Evolutionary conservation across 2,329 filamentous ascomycete species (phyloP), one percentile per base, ranked within the genome.

Genomic region (Aureobasidium lini): DNA sequence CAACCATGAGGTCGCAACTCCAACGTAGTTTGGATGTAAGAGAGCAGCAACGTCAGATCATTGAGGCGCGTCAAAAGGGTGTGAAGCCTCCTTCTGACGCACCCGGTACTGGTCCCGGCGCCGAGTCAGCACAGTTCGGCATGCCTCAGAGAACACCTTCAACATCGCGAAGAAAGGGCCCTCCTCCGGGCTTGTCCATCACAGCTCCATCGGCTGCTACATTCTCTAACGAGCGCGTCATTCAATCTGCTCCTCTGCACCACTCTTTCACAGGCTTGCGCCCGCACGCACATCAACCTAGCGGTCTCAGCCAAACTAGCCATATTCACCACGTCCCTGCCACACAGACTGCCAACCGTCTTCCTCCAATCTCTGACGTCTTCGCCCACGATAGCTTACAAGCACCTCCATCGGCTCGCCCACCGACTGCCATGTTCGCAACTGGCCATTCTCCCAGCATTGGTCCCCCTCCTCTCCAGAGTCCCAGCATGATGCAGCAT

Each of bases 231-330:
- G 94, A 99, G 79, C 84, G 94, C 66, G 91, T 97, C 37, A 95
- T 99, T 62, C 94, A 99, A 75, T 99, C 94, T 4, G 94, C 94
- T 7, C 94, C 94, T 15, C 82, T 99, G 28, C 87, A 95, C 67
- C 93, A 96, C 71, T 95, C 90, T 39, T 99, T 99, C 71, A 96
- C 94, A 7, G 92, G 93, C 62, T 85, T 94, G 62, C 86, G 95
- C 70, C 85, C 91, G 67, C 61, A 67, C 64, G 59, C 72, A 72
- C 92, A 93, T 70, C 89, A 92, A 63, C 87, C 89, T 7, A 91
- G 90, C 9, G 90, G 88, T 63, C 80, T 95, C 56, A 87, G 88
- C 18, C 90, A 86, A 69, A 91, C 87, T 1, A 93, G 89, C 23
- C 91, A 96, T 71, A 94, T 96, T 69, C 90, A 95, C 74, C 91